These are phyloP conservation scores for Tuber calosporum DNA, from an alignment of 495 filamentous ascomycete genomes.

Conservation along the genomic window DNA sequence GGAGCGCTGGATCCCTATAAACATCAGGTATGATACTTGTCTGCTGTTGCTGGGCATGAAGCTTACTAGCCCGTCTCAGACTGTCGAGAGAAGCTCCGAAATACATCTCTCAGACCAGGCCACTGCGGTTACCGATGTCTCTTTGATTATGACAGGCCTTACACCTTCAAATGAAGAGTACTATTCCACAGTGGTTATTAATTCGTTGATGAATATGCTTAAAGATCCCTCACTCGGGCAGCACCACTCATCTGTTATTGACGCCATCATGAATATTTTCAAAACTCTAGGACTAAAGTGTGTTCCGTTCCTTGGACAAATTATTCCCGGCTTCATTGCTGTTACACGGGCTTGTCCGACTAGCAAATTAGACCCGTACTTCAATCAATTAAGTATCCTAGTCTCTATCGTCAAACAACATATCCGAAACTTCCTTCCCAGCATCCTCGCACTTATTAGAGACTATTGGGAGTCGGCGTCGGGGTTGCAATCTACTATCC, in stretches of 20 bases:
- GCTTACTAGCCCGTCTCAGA: constrained; percentile 7
- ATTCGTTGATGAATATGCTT: constrained; percentile 81
- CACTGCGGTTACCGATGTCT: constrained; percentile 78
- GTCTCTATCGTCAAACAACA: constrained; percentile 94
- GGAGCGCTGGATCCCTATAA: constrained; percentile 94
- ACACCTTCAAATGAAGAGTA: constrained; percentile 97
- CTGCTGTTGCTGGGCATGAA: constrained; percentile 47
- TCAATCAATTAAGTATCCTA: constrained; percentile 86
- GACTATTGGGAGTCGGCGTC: constrained; percentile 75
- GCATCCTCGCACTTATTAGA: constrained; percentile 73
- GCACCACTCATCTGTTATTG: constrained; percentile 91
- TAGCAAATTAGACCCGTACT: constrained; percentile 80
- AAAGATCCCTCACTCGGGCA: constrained; percentile 79
- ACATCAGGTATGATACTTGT: constrained; percentile 54
- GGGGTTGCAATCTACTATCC: constrained; percentile 77
- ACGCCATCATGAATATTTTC: constrained; percentile 98
- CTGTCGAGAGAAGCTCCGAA: constrained; percentile 39
- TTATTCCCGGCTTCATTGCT: constrained; percentile 83
- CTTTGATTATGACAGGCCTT: constrained; percentile 93
- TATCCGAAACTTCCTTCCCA: constrained; percentile 76
- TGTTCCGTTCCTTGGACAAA: constrained; percentile 82
- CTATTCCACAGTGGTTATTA: constrained; percentile 95
- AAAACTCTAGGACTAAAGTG: constrained; percentile 91
- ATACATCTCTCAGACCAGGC: constrained; percentile 43
- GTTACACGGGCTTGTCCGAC: constrained; percentile 72